Base-by-base conservation (phyloP, 371 early-diverging fungal species). In the Parasitella parasitica region DNA sequence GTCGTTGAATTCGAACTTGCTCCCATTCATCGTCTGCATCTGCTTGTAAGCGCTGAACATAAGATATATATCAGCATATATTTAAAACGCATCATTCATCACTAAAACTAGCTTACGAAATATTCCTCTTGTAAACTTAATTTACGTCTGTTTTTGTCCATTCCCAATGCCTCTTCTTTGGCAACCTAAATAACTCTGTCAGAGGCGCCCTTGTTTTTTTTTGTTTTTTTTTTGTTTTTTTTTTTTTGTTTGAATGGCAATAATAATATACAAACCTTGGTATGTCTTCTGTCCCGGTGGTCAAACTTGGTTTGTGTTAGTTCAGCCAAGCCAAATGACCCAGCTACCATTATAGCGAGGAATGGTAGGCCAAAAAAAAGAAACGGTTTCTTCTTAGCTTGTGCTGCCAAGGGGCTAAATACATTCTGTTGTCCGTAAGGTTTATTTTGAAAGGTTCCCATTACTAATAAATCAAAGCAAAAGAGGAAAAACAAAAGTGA, bases 121-220 rank as follows among this genome's bases (percentile, higher is more conserved):
- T 87, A 89, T 63, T 86, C 89, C 67, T 89, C 86, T 65, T 87
- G 88, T 55, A 87, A 55, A 69, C 84, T 82, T 46, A 87, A 58
- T 56, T 74, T 77, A 46, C 85, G 77, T 74, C 79, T 52, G 43
- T 83, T 80, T 55, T 76, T 72, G 32, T 82, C 81, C 67, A 89
- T 73, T n/a, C 85, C 81, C 49, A 89, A 71, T 30, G 81, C 77
- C 55, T 89, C 88, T 71, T 86, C 84, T 59, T 85, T 86, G 1
- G 73, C 78, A 51, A 87, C 71, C 88, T 87, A 67, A 22, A n/a
- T n/a, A 27, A 13, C 9, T 30, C 16, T 22, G 0, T 28, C 32
- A 22, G 34, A 30, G 64, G 60, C 41, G 9, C 4, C 15, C 3
- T 36, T 36, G 36, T 18, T 0, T 20, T 22, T 18, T 4, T n/a